A percentile compares a stretch with the other conserved stretches of the same genome.
These are phyloP conservation scores for Phialemoniopsis sp. DNA, from an alignment of 2,329 filamentous ascomycete species.

Conservation along the genomic window DNA sequence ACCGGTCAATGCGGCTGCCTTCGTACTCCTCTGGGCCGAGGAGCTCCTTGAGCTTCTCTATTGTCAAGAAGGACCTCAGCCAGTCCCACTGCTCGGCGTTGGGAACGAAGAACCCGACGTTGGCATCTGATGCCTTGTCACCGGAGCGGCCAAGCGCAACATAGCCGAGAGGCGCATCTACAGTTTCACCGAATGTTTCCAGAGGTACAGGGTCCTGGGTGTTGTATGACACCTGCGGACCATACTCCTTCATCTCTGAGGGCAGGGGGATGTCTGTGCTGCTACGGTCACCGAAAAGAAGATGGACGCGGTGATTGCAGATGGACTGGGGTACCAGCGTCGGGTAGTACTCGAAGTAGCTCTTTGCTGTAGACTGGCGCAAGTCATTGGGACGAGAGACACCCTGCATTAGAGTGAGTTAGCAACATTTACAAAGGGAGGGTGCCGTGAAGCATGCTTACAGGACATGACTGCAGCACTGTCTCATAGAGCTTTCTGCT, in stretches of 20 bases:
- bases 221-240: slow-evolving; percentile 4
- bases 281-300: neutral
- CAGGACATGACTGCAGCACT: slow-evolving; percentile 8
- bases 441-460: neutral
- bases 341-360: slow-evolving; percentile 7
- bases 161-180: slow-evolving; percentile 5
- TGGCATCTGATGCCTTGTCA: slow-evolving; percentile 29
- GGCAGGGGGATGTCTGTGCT: slow-evolving; percentile 3
- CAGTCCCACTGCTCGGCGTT: slow-evolving; percentile 37
- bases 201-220: slow-evolving; percentile 1
- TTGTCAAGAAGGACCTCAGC: slow-evolving; percentile 33
- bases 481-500: slow-evolving; percentile 9
- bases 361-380: slow-evolving; percentile 8
- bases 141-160: slow-evolving; percentile 19
- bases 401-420: neutral
- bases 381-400: slow-evolving; percentile 7
- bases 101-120: slow-evolving; percentile 36
- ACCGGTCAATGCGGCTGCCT: slow-evolving; percentile 31
- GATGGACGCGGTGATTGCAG: slow-evolving; percentile 5
- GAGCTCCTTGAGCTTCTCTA: slow-evolving; percentile 26
- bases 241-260: slow-evolving; percentile 2
- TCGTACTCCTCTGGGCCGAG: slow-evolving; percentile 27
- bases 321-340: slow-evolving; percentile 6
- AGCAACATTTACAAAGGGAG: neutral
- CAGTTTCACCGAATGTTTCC: slow-evolving; percentile 1